A percentile compares a stretch with the other conserved stretches of the same genome.
phyloP scores from a whole-genome alignment of 139 green algal genomes.

The Raphidocelis subcapitata region DNA sequence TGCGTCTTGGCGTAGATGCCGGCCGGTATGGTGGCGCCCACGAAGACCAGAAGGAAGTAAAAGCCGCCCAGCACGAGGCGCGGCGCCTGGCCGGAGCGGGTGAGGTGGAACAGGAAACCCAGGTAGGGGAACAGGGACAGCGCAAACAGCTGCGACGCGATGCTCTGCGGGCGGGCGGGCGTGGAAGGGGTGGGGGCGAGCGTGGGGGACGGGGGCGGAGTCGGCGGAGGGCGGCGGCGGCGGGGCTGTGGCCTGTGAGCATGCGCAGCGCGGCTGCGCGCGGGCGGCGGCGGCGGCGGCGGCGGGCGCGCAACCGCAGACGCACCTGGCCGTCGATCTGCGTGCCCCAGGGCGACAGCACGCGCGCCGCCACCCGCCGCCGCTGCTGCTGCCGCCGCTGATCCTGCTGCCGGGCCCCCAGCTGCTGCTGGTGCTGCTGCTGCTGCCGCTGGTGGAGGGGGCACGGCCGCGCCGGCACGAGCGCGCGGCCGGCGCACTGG shows the following conservation, averaged over 20 bases:
- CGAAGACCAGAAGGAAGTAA: constrained; percentile 97
- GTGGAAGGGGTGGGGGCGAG: background rate
- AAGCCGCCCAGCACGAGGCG: constrained; percentile 82
- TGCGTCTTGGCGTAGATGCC: constrained; percentile 89
- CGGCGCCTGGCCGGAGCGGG: constrained; percentile 67
- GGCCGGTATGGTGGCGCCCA: constrained; percentile 90
- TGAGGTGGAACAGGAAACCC: constrained; percentile 91
- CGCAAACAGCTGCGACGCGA: constrained; percentile 85
- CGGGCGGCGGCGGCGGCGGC: no score
- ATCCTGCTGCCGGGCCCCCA: background rate
- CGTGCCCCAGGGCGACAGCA: constrained; percentile 30
- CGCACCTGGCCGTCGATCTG: constrained; percentile 33
- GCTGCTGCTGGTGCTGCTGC: constrained; percentile 7
- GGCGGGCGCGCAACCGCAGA: no score
- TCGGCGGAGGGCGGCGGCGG: no score
- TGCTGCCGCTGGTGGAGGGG: background rate
- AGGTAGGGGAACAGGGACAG: constrained; percentile 89
- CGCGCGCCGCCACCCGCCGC: background rate
- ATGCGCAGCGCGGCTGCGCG: no score
- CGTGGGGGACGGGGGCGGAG: background rate
- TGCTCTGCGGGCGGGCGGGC: constrained; percentile 3
- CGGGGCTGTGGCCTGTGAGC: no score
- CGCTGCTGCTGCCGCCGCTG: background rate
- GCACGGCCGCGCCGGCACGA: no score
- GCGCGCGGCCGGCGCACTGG: no score